phyloP scores from a whole-genome alignment of 495 filamentous ascomycete species.

The Trichoderma asperelloides region DNA sequence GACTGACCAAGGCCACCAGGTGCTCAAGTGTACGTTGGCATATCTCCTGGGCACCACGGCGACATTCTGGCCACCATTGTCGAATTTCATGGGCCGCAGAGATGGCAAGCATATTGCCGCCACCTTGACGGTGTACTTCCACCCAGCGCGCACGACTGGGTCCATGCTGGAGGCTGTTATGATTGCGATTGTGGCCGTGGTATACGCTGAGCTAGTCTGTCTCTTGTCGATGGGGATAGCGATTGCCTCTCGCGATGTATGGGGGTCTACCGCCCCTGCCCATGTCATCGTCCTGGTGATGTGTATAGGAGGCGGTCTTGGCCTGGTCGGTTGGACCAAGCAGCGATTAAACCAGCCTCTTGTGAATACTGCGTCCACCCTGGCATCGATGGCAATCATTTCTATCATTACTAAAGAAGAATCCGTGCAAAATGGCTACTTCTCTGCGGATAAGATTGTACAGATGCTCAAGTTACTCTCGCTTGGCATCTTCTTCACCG shows the following conservation, averaged over 20 bases:
- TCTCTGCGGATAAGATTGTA: conserved; percentile 71
- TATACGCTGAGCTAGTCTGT: conserved; percentile 73
- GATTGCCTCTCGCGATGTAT: conserved; percentile 57
- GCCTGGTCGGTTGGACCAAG: conserved; percentile 89
- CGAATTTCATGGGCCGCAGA: conserved; percentile 66
- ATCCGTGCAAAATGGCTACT: conserved; percentile 66
- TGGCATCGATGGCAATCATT: conserved; percentile 86
- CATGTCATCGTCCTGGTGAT: conserved; percentile 76
- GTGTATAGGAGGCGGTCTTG: conserved; percentile 83
- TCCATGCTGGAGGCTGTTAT: conserved; percentile 85
- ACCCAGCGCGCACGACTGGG: conserved; percentile 82
- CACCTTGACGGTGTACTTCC: conserved; percentile 90
- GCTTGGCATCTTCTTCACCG: conserved; percentile 73
- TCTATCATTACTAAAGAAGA: conserved; percentile 90
- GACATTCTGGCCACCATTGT: conserved; percentile 71
- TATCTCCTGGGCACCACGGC: conserved; percentile 83
- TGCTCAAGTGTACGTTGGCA: conserved; percentile 88
- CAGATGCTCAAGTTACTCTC: conserved; percentile 88
- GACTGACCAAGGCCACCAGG: conserved; percentile 54
- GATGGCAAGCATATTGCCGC: conserved; percentile 96
- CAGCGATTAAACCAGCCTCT: conserved; percentile 76
- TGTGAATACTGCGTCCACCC: conserved; percentile 83
- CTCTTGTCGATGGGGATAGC: conserved; percentile 82
- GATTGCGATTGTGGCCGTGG: conserved; percentile 72
- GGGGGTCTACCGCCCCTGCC: conserved; percentile 58